Conservation (phyloP, 2,329 filamentous ascomycete species). For the Paraphoma chrysanthemicola region DNA sequence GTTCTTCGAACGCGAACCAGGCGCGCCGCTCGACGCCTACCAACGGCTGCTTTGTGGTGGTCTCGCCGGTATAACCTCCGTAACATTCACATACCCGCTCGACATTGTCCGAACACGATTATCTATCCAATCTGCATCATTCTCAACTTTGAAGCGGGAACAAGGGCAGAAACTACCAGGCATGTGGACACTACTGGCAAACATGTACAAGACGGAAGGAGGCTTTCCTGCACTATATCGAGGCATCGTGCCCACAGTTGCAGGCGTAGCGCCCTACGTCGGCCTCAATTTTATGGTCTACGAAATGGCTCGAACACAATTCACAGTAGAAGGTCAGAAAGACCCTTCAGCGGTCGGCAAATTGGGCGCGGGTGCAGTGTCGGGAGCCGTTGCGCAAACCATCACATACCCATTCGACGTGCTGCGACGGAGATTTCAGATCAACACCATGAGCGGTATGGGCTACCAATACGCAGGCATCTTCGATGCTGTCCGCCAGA, state of each 20-base stretch:
- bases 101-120: slow-evolving; percentile 96
- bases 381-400: slow-evolving; percentile 95
- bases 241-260: slow-evolving; percentile 91
- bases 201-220: slow-evolving; percentile 92
- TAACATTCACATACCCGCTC: slow-evolving; percentile 92
- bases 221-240: slow-evolving; percentile 87
- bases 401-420: slow-evolving; percentile 99
- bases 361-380: slow-evolving; percentile 86
- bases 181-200: slow-evolving; percentile 84
- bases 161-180: slow-evolving; percentile 72
- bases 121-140: slow-evolving; percentile 97
- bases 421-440: slow-evolving; percentile 90
- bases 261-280: slow-evolving; percentile 95
- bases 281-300: slow-evolving; percentile 99
- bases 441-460: slow-evolving; percentile 99
- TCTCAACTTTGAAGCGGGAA: slow-evolving; percentile 70
- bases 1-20: slow-evolving; percentile 79
- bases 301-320: slow-evolving; percentile 80
- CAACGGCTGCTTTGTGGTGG: slow-evolving; percentile 88
- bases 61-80: slow-evolving; percentile 91
- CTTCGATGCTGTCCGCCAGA: slow-evolving; percentile 80
- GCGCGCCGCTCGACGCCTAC: slow-evolving; percentile 74
- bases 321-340: slow-evolving; percentile 87
- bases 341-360: slow-evolving; percentile 83
- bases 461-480: slow-evolving; percentile 94